These are phyloP conservation scores for Nematodospora anomalae DNA, from an alignment of 1,139 yeast species.

Conservation along the genomic window DNA sequence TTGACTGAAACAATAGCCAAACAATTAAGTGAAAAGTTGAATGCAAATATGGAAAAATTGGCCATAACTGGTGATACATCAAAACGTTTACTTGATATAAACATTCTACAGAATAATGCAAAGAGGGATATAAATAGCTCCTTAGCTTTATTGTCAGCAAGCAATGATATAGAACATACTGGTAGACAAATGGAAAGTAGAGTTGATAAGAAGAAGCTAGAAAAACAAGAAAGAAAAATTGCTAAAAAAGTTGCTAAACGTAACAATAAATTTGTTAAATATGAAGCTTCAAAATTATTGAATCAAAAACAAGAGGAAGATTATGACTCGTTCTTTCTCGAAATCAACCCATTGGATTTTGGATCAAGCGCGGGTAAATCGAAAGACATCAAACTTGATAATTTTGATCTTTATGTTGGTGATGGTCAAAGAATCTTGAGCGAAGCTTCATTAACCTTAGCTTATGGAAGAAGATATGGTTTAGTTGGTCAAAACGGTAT, in stretches of 20 bases:
- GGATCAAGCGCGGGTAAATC: slow-evolving; percentile 92
- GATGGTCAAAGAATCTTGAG: slow-evolving; percentile 91
- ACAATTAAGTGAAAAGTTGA: slow-evolving; percentile 55
- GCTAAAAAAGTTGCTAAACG: slow-evolving; percentile 96
- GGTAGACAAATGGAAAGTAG: slow-evolving; percentile 91
- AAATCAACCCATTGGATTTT: slow-evolving; percentile 91
- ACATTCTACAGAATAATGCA: slow-evolving; percentile 56
- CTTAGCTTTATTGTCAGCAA: slow-evolving; percentile 69
- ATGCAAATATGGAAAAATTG: slow-evolving; percentile 69
- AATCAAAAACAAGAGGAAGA: slow-evolving; percentile 64
- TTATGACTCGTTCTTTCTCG: slow-evolving; percentile 91
- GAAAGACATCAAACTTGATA: slow-evolving; percentile 90
- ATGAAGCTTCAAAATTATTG: slow-evolving; percentile 89
- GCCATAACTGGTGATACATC: slow-evolving; percentile 77
- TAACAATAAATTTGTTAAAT: slow-evolving; percentile 80
- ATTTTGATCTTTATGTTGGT: slow-evolving; percentile 91
- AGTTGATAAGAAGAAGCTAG: slow-evolving; percentile 94
- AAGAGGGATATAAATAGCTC: slow-evolving; percentile 75
- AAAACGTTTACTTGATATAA: slow-evolving; percentile 72
- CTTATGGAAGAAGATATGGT: slow-evolving; percentile 95
- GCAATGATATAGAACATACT: slow-evolving; percentile 83
- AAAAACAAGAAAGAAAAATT: slow-evolving; percentile 94
- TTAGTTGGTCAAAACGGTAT: slow-evolving; percentile 98
- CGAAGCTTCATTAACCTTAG: slow-evolving; percentile 81
- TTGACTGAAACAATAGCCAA: slow-evolving; percentile 47